A percentile compares a stretch with the other conserved stretches of the same genome.
phyloP scores from a whole-genome alignment of 2,329 filamentous ascomycete genomes.

The Esteya vermicola region DNA sequence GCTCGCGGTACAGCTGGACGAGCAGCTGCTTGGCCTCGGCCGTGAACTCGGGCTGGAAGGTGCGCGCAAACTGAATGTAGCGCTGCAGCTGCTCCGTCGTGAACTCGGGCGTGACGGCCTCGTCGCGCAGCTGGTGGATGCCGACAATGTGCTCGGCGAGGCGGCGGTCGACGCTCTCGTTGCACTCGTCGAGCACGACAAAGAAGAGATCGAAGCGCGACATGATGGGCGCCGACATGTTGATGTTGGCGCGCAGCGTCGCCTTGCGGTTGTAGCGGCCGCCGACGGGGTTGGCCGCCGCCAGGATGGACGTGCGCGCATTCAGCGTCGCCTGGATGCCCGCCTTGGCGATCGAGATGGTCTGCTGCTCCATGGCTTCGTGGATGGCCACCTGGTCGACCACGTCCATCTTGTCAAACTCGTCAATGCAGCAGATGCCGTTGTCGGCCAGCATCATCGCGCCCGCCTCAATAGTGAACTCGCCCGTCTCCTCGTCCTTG shows the following conservation, averaged over 20 bases:
- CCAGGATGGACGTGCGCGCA: conserved; percentile 86
- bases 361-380: conserved; percentile 99
- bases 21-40: conserved; percentile 73
- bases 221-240: conserved; percentile 99
- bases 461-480: conserved; percentile 97
- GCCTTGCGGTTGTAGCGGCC: conserved; percentile 96
- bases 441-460: conserved; percentile 96
- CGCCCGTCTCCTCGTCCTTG: conserved; percentile 95
- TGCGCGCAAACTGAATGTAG: conserved; percentile 91
- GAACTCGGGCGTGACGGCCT: conserved; percentile 82
- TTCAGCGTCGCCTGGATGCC: conserved; percentile 97
- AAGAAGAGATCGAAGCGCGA: conserved; percentile 98
- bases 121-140: conserved; percentile 85
- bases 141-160: conserved; percentile 89
- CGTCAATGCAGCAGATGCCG: conserved; percentile 94
- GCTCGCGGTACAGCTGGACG: conserved; percentile 89
- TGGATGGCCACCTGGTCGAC: conserved; percentile 95
- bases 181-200: conserved; percentile 91
- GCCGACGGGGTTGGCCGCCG: conserved; percentile 88
- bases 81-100: conserved; percentile 92
- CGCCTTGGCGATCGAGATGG: conserved; percentile 95
- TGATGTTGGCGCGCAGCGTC: conserved; percentile 86
- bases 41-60: conserved; percentile 87
- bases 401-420: conserved; percentile 99
- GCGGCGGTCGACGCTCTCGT: conserved; percentile 79